These are phyloP conservation scores for Aulographum hederae DNA, from an alignment of 2,329 filamentous ascomycete genomes.

Conservation along the genomic window DNA sequence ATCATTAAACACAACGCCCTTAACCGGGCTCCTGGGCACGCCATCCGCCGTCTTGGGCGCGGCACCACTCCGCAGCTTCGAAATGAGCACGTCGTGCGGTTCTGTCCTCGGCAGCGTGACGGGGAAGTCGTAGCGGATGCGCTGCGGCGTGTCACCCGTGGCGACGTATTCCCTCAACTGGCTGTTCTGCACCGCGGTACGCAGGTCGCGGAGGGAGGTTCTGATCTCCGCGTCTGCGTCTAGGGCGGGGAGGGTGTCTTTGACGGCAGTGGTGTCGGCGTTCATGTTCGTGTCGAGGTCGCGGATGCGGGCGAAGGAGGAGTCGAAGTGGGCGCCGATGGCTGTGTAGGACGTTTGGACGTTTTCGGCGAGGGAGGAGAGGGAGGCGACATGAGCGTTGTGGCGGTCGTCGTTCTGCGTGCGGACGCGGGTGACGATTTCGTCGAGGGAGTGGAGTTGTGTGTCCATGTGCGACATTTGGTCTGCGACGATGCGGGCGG, in stretches of 20 bases:
- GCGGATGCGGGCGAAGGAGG: constrained; percentile 48
- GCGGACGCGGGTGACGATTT: constrained; percentile 70
- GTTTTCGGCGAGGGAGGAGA: constrained; percentile 46
- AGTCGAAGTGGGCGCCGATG: constrained; percentile 51
- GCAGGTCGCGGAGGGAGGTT: constrained; percentile 52
- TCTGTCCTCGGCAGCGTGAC: constrained; percentile 56
- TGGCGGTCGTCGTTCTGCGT: constrained; percentile 67
- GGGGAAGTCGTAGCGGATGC: constrained; percentile 62
- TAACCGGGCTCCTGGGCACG: constrained; percentile 24
- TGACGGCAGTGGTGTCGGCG: constrained; percentile 36
- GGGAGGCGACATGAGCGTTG: constrained; percentile 44
- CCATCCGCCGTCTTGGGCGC: constrained; percentile 10
- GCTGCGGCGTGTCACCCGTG: constrained; percentile 75
- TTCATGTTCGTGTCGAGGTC: constrained; percentile 32
- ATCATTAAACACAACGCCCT: constrained; percentile 35
- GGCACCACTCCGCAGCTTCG: constrained; percentile 23
- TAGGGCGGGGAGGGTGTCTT: constrained; percentile 30
- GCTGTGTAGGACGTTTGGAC: constrained; percentile 57
- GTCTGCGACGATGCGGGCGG: constrained; percentile 71
- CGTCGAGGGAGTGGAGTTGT: constrained; percentile 82
- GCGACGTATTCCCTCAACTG: constrained; percentile 61
- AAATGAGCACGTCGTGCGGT: constrained; percentile 36
- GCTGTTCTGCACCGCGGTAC: constrained; percentile 46
- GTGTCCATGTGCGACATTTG: constrained; percentile 73
- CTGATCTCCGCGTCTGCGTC: constrained; percentile 35